Conservation (phyloP, 148 eudicot species). For the Pouteria glomerata region DNA sequence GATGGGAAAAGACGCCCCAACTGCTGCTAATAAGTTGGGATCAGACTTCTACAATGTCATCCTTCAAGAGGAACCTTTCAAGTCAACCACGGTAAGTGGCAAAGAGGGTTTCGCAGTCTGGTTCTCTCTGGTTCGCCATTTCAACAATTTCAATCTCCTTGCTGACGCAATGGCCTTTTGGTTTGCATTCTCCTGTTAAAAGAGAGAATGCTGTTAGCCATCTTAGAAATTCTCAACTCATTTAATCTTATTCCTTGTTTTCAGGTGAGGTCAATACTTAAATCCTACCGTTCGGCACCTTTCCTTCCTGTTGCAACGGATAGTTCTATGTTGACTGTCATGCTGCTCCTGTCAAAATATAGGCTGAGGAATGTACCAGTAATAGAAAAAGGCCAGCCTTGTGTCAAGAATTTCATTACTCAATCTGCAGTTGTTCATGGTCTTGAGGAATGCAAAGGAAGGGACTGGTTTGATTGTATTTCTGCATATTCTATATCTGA, state of each 20-base stretch:
- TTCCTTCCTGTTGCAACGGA: conserved; percentile 76
- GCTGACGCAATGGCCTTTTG: too few relatives aligned
- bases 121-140: neutral
- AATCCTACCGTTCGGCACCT: conserved; percentile 75
- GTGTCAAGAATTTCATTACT: conserved; percentile 73
- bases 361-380: conserved; percentile 92
- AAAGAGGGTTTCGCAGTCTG: neutral
- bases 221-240: too few relatives aligned
- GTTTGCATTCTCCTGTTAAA: too few relatives aligned
- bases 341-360: conserved; percentile 80
- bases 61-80: conserved; percentile 88
- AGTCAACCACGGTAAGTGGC: conserved; percentile 65
- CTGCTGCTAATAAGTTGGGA: conserved; percentile 72
- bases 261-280: conserved; percentile 68
- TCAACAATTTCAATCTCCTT: too few relatives aligned
- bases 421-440: conserved; percentile 87
- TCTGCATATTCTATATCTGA: conserved; percentile 58
- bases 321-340: conserved; percentile 77
- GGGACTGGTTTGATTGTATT: conserved; percentile 91
- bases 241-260: conserved; percentile 15
- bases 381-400: conserved; percentile 63
- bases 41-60: conserved; percentile 86
- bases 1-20: conserved; percentile 64
- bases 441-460: conserved; percentile 67
- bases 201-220: too few relatives aligned